phyloP scores from a whole-genome alignment of 257 asterid genomes.

The Solanum chiquidenum region DNA sequence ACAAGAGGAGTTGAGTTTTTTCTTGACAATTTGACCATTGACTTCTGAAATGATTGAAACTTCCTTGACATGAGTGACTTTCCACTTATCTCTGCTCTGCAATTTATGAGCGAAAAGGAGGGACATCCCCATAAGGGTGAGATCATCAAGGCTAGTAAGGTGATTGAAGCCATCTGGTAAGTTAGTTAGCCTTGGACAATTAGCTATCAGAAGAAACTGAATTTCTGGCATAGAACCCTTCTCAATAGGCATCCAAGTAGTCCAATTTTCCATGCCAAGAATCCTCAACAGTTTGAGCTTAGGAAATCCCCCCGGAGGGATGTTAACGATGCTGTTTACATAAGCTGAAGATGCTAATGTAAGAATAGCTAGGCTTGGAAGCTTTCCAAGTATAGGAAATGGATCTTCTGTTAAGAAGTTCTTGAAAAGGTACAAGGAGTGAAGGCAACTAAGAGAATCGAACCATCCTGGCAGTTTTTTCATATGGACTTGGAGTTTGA shows the following conservation, averaged over 20 bases:
- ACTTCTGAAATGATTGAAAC: constrained; percentile 14
- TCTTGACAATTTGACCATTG: constrained; percentile 8
- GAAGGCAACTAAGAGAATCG: constrained; percentile 4
- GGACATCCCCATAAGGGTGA: constrained; percentile 8
- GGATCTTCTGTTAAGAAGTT: constrained; percentile 4
- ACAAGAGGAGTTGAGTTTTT: neutral
- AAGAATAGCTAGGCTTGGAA: constrained; percentile 9
- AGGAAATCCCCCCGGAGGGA: neutral
- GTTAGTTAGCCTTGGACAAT: constrained; percentile 5
- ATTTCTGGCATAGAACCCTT: constrained; percentile 6
- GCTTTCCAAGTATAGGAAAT: constrained; percentile 7
- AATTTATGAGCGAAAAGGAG: neutral
- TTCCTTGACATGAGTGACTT: constrained; percentile 5
- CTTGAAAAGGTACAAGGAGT: neutral
- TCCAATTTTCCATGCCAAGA: constrained; percentile 6
- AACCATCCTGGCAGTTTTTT: constrained; percentile 9
- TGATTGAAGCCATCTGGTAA: constrained; percentile 12
- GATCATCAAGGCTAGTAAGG: constrained; percentile 10
- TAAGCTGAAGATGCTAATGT: constrained; percentile 13
- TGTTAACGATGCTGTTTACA: neutral
- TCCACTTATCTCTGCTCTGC: constrained; percentile 6
- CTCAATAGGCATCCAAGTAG: constrained; percentile 9
- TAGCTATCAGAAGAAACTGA: constrained; percentile 8
- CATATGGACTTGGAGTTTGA: constrained; percentile 6
- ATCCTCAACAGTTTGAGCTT: constrained; percentile 9